Percentiles rank a stretch among this genome's conserved stretches.
Evolutionary conservation across 345 rosid genomes (phyloP).

Genomic region (Populus nigra): DNA sequence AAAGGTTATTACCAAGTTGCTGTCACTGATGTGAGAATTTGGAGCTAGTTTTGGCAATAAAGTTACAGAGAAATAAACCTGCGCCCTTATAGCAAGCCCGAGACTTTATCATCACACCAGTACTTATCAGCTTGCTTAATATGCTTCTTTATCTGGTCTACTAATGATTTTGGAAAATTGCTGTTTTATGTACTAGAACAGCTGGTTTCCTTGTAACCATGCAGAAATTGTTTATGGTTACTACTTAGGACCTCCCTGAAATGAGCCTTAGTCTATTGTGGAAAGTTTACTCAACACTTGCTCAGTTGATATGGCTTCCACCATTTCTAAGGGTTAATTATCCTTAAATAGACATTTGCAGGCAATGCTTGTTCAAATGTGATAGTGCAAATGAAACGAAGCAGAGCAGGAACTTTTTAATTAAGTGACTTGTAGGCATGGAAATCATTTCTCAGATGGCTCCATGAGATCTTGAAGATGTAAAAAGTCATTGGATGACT

Average conservation of each 20-base stretch:
- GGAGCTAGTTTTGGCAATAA: neutral
- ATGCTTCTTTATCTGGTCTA: neutral
- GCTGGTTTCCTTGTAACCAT: neutral
- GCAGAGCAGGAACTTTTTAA: neutral
- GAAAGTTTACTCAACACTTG: neutral
- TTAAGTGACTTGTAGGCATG: neutral
- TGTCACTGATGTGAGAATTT: neutral
- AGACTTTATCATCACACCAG: neutral
- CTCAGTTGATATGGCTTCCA: neutral
- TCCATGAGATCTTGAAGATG: neutral
- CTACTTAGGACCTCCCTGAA: neutral
- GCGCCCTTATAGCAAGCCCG: neutral
- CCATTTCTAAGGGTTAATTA: conserved; percentile 5
- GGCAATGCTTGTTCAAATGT: neutral
- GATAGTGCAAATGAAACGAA: neutral
- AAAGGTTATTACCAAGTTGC: neutral
- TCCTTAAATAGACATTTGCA: neutral
- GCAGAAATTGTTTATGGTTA: neutral
- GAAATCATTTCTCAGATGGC: neutral
- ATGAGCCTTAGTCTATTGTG: neutral
- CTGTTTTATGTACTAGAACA: neutral
- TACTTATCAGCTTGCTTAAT: neutral
- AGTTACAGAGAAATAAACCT: too few relatives aligned
- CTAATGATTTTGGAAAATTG: neutral
- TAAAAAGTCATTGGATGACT: neutral